Percentiles rank a stretch among this genome's conserved stretches.
Conservation (phyloP, 2,329 filamentous ascomycete genomes). For the Cryphonectria radicalis region DNA sequence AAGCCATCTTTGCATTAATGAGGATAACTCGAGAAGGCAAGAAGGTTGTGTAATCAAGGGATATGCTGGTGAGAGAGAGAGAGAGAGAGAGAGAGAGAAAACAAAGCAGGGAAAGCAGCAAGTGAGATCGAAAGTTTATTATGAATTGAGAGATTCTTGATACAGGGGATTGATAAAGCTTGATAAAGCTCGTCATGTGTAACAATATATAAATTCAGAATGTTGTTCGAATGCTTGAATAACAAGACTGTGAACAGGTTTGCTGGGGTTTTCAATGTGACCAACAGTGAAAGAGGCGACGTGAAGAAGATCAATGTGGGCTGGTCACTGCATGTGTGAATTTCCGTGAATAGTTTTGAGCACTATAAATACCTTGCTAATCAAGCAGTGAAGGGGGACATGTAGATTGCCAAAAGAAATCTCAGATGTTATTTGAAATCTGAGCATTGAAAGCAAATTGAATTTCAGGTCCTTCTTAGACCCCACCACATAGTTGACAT, state of each 20-base stretch:
- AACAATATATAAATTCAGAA: not conserved
- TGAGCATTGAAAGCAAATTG: not conserved
- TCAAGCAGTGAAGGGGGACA: not conserved
- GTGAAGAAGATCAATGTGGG: not conserved
- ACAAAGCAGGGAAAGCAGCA: too few species aligned
- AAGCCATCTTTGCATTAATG: slow-evolving; percentile 13
- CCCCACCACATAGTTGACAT: slow-evolving; percentile 8
- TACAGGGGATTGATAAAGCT: not conserved
- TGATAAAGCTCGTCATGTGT: not conserved
- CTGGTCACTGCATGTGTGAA: slow-evolving; percentile 11
- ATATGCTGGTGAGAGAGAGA: too few species aligned
- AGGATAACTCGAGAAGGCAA: not conserved
- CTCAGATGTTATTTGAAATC: slow-evolving; percentile 16
- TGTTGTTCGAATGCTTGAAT: not conserved
- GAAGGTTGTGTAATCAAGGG: not conserved
- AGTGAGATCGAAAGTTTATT: too few species aligned
- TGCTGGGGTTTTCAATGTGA: not conserved
- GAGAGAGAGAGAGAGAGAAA: too few species aligned
- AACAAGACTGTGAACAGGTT: not conserved
- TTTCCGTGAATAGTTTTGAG: not conserved
- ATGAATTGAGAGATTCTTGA: not conserved
- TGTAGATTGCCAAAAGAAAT: not conserved
- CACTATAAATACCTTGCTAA: not conserved
- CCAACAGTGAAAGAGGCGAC: not conserved
- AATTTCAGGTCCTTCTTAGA: not conserved